Base-by-base conservation (phyloP, 2,329 filamentous ascomycete genomes). In the Penicillium sp. region DNA sequence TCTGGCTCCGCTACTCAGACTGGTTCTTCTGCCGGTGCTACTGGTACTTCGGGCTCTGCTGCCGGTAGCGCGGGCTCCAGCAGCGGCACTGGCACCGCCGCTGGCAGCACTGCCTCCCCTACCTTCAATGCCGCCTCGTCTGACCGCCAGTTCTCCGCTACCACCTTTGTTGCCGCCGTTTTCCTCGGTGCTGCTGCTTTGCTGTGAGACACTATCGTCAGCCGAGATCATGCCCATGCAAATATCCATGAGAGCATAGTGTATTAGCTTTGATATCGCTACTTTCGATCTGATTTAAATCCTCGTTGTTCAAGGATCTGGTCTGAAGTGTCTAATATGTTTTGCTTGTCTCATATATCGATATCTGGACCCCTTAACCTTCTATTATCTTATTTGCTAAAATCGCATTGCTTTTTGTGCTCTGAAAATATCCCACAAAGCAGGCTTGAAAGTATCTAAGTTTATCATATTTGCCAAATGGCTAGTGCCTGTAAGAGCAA, bases 171-270 rank as follows among this genome's bases (percentile, higher is more conserved):
- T 44, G 70, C 74, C 40, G 72, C 72, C 38, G 67, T 74, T n/a
- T 73, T 76, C 54, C 62, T 74, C 32, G 75, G 74, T 38, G 69
- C 74, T 40, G 72, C 71, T 18, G 72, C 70, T 41, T 65, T 71
- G 30, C 61, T 76, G 60, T 76, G 65, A 69, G 35, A 26, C 16
- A 16, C 8, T 16, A 16, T 8, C 40, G 10, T 42, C 26, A 27
- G 23, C 35, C 43, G 30, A 18, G 10, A 38, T 41, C 32, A 19
- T n/a, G 32, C 39, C 40, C 35, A 53, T 39, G 44, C 18, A 40
- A 43, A 32, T 44, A 45, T 26, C 35, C 23, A 52, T 52, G 16
- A 51, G 40, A 57, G 50, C 51, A 58, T 58, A 53, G 27, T 45
- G 47, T 44, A 43, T 45, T 62, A 43, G 47, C 51, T 51, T 58